phyloP scores from a whole-genome alignment of 306 rosid genomes.

The Luffa aegyptiaca region DNA sequence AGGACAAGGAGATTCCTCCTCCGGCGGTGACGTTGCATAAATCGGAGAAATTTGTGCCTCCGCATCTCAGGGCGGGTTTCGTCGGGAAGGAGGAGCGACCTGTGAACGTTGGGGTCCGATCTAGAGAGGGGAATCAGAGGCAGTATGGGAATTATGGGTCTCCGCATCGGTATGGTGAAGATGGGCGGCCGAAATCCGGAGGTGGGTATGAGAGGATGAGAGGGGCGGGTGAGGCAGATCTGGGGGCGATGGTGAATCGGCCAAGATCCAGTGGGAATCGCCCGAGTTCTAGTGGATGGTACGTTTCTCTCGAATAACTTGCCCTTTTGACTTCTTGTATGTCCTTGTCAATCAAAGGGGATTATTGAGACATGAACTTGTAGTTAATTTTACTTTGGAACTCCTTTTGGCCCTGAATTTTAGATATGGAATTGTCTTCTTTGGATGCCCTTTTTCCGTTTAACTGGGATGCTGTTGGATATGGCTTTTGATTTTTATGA shows the following conservation, averaged over 20 bases:
- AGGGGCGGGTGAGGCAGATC: constrained; percentile 28
- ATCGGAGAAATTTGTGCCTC: constrained; percentile 61
- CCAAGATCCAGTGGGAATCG: constrained; percentile 36
- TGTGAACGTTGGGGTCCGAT: constrained; percentile 29
- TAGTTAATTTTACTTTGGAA: background rate
- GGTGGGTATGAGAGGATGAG: constrained; percentile 43
- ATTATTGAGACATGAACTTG: background rate
- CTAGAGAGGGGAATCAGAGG: constrained; percentile 21
- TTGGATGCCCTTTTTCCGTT: background rate
- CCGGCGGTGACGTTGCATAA: constrained; percentile 19
- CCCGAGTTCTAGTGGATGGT: constrained; percentile 33
- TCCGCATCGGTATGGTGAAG: constrained; percentile 25
- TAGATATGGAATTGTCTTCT: background rate
- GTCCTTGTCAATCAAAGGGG: background rate
- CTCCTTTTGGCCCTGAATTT: background rate
- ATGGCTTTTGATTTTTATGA: background rate
- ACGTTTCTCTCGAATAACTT: background rate
- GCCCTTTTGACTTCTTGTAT: background rate
- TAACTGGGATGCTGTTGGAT: background rate
- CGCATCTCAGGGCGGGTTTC: constrained; percentile 77
- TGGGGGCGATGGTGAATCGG: constrained; percentile 26
- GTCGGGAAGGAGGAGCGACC: constrained; percentile 35
- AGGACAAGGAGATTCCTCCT: constrained; percentile 23
- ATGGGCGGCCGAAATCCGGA: constrained; percentile 59
- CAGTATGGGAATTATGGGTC: constrained; percentile 20